These are phyloP conservation scores for Rhodamnia argentea DNA, from an alignment of 345 rosid genomes.

Conservation along the genomic window DNA sequence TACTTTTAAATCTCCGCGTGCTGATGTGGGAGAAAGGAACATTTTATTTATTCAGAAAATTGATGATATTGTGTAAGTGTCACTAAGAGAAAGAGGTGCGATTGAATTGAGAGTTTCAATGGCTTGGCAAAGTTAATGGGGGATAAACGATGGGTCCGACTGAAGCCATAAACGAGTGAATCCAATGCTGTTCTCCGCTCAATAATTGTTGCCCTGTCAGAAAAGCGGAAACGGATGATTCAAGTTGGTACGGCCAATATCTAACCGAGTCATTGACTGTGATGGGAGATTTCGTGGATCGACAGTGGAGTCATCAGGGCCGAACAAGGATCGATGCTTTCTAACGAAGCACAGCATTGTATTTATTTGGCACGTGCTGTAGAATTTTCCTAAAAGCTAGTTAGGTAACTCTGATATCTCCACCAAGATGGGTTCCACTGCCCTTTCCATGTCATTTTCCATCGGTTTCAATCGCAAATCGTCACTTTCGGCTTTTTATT, in stretches of 20 bases:
- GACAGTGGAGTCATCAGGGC: background rate
- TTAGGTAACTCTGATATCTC: background rate
- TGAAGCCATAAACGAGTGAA: background rate
- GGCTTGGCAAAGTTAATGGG: background rate
- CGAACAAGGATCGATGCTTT: background rate
- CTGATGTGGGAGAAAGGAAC: background rate
- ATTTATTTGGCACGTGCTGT: background rate
- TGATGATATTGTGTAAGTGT: background rate
- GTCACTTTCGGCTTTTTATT: background rate
- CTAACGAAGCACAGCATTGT: background rate
- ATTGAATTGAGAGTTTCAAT: background rate
- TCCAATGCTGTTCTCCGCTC: background rate
- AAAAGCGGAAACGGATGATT: background rate
- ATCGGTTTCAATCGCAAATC: background rate
- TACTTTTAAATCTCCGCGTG: background rate
- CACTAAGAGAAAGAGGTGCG: background rate
- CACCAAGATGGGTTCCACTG: background rate
- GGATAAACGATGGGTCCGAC: background rate
- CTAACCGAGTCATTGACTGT: background rate
- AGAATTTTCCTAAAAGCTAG: background rate
- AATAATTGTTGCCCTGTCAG: background rate
- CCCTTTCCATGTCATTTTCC: background rate
- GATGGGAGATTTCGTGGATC: background rate
- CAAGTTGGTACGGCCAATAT: background rate
- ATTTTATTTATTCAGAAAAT: background rate